These are phyloP conservation scores for Amauroascus niger DNA, from an alignment of 2,329 filamentous ascomycete species.

Conservation along the genomic window DNA sequence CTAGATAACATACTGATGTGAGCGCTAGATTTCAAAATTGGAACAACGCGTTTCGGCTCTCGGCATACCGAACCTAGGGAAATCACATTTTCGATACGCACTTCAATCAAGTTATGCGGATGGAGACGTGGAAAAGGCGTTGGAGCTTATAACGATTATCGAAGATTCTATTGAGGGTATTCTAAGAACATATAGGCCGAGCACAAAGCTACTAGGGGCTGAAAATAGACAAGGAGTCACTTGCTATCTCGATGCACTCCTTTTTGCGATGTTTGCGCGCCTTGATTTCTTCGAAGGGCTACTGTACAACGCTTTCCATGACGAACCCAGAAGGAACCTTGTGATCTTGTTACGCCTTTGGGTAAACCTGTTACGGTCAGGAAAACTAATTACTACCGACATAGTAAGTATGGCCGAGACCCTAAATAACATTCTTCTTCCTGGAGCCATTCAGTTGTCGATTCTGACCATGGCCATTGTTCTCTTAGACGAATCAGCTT, in stretches of 20 bases:
- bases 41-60: not conserved
- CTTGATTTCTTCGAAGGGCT: slow-evolving; percentile 88
- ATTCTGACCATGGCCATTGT: not conserved
- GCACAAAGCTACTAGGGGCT: slow-evolving; percentile 66
- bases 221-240: slow-evolving; percentile 78
- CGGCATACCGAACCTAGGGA: slow-evolving; percentile 40
- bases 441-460: not conserved
- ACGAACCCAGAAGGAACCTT: slow-evolving; percentile 62
- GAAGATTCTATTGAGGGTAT: slow-evolving; percentile 73
- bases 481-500: slow-evolving; percentile 60
- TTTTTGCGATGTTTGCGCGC: slow-evolving; percentile 93
- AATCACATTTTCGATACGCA: slow-evolving; percentile 55
- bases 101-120: slow-evolving; percentile 54
- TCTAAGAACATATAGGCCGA: slow-evolving; percentile 63
- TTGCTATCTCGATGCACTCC: slow-evolving; percentile 84
- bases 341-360: slow-evolving; percentile 73
- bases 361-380: slow-evolving; percentile 83
- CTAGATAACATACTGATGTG: not conserved
- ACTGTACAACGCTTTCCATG: slow-evolving; percentile 66
- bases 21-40: not conserved
- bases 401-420: slow-evolving; percentile 47
- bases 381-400: slow-evolving; percentile 74
- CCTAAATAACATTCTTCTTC: not conserved
- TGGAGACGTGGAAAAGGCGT: slow-evolving; percentile 62
- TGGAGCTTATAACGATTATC: slow-evolving; percentile 66